Evolutionary conservation across 306 rosid species (phyloP), one percentile per base, ranked within the genome.

Genomic region (Albizia julibrissin): DNA sequence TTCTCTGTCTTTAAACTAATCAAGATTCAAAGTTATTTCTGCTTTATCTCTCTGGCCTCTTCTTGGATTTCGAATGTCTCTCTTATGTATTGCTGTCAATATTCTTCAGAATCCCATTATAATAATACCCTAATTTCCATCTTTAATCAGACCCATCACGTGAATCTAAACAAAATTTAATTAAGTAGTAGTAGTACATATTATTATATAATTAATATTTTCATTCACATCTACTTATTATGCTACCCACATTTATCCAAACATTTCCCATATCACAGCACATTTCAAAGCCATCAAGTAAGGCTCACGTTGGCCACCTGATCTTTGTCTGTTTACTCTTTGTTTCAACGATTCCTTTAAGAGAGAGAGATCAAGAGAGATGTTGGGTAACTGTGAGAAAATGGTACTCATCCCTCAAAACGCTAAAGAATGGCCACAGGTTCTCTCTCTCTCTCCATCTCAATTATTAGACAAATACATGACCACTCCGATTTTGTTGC

Each of bases 401-500:
- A 90, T 89, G 89, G 81, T 80, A 58, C 40, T 79, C 88, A 79
- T 87, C 85, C 72, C 93, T 85, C 82, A 89, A 75, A 80, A 89
- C 52, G 81, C 83, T 79, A 86, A 89, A 87, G 87, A 92, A 83
- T 94, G 93, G 94, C 90, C 93, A 90, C 93, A 92, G 93, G 90
- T 90, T 61, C 68, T 26, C 37, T 61, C 68, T 61, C 68, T 27
- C 16, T 61, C 34, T 26, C 80, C 78, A 75, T 76, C 86, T 87
- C 92, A 95, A 95, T 91, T 91, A 93, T 95, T 92, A 85, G 90
- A 87, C 89, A 83, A 84, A 85, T 87, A 83, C 87, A 89, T 80
- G 90, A 87, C 96, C 86, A 90, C 42, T 76, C 79, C 83, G 85
- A 75, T 85, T 93, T 93, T 93, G 98, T 93, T 88, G 72, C 85